These are phyloP conservation scores for Wolfiporia cocos DNA, from an alignment of 1,284 basidiomycete species.

Conservation along the genomic window DNA sequence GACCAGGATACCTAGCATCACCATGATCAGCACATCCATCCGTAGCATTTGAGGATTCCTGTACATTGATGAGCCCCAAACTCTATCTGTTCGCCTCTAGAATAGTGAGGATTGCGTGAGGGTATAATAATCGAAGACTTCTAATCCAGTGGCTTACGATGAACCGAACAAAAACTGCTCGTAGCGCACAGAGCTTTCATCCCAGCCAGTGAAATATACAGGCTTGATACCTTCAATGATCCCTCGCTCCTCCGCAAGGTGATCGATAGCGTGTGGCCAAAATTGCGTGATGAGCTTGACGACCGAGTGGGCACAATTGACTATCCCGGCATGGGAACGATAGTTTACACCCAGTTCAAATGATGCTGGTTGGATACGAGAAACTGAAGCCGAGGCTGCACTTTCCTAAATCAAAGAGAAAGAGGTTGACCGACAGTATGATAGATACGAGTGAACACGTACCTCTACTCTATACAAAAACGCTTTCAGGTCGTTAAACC, in stretches of 20 bases:
- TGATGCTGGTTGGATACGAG: slow-evolving; percentile 28
- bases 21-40: background rate
- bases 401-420: slow-evolving; percentile 1
- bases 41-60: background rate
- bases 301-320: slow-evolving; percentile 60
- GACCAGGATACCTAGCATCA: slow-evolving; percentile 55
- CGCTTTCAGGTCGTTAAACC: slow-evolving; percentile 67
- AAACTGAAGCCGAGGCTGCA: background rate
- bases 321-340: slow-evolving; percentile 61
- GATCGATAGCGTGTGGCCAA: slow-evolving; percentile 66
- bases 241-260: slow-evolving; percentile 50
- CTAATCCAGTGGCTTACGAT: slow-evolving; percentile 31
- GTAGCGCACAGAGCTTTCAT: slow-evolving; percentile 44
- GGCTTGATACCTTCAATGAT: slow-evolving; percentile 55
- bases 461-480: slow-evolving; percentile 59
- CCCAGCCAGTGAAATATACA: slow-evolving; percentile 51
- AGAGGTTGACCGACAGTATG: background rate
- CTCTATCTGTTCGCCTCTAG: slow-evolving; percentile 47
- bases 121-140: background rate
- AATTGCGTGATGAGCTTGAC: slow-evolving; percentile 56
- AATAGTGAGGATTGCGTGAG: background rate
- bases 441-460: slow-evolving; percentile 9
- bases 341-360: slow-evolving; percentile 66
- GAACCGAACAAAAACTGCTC: slow-evolving; percentile 53
- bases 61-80: slow-evolving; percentile 63